Evolutionary conservation across 129 eudicot genomes (phyloP), one percentile per base, ranked within the genome.

Genomic region (Tagetes patula): DNA sequence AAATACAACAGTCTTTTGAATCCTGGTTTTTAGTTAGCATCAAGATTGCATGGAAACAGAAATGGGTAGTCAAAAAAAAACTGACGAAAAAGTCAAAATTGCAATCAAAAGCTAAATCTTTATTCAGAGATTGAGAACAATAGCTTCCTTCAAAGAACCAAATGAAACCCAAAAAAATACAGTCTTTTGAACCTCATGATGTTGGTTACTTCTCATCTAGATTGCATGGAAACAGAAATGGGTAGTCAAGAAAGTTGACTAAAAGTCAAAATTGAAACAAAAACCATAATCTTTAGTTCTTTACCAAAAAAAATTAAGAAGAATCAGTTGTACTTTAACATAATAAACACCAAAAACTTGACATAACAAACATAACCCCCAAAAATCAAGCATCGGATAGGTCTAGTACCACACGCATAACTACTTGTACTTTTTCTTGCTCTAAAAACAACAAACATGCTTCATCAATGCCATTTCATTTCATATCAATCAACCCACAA

Each of bases 381-480:
- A 42, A 55, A 74, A 50, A 74, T 7, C 59, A 5, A 50, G 38
- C 38, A 67, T 34, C 49, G 31, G 43, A 40, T 69, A 66, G 60
- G 39, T 32, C 75, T 69, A 52, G 82, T 65, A 79, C 77, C 60
- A 62, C 46, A 75, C 50, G 79, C 81, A 36, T 36, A 65, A 11
- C 71, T 39, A 58, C 64, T 55, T 77, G 82, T 77, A 81, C 77
- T 41, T 53, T 9, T 9, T 69, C 67, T 12, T 63, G 72, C 80
- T 47, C 67, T 39, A 27, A 30, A 64, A 63, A 60, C 70, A 71
- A 14, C 36, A 30, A 66, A 66, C 65, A 71, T 76, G 75, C 82
- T 77, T 70, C 80, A 75, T 56, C 72, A 72, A 67, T 71, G 81
- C 49, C 77, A 40, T 67, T 76, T 72, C 77, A 40, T 67, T 76